phyloP scores from a whole-genome alignment of 2,329 filamentous ascomycete species.

The Fusarium sarcochroum region DNA sequence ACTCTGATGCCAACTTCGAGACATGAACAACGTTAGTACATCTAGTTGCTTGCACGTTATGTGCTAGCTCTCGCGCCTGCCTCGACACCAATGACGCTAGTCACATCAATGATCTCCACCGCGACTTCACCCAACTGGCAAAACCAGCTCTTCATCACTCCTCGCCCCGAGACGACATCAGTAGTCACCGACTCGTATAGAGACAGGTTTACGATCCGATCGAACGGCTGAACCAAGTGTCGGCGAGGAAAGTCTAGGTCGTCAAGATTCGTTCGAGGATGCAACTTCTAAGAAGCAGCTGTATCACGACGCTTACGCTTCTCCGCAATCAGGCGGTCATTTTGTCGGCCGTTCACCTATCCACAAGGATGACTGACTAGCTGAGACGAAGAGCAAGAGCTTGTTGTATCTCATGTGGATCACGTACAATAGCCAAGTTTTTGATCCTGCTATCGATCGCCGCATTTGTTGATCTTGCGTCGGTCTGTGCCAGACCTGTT shows the following conservation, averaged over 20 bases:
- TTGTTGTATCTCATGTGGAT: slow-evolving; percentile 83
- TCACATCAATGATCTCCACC: too few relatives aligned
- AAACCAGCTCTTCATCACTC: too few relatives aligned
- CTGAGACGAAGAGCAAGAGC: slow-evolving; percentile 81
- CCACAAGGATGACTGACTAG: slow-evolving; percentile 79
- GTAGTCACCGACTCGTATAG: too few relatives aligned
- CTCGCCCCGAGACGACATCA: too few relatives aligned
- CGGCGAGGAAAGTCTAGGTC: slow-evolving; percentile 78
- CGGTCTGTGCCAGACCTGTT: slow-evolving; percentile 82
- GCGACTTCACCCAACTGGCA: too few relatives aligned
- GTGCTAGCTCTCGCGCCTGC: too few relatives aligned
- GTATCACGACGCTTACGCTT: slow-evolving; percentile 44
- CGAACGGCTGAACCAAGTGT: slow-evolving; percentile 79
- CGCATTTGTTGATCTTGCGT: slow-evolving; percentile 80
- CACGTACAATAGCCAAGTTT: slow-evolving; percentile 87
- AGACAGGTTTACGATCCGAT: slow-evolving; percentile 82
- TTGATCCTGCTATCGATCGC: slow-evolving; percentile 79
- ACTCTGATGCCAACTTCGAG: too few relatives aligned
- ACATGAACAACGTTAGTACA: too few relatives aligned
- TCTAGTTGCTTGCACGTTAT: too few relatives aligned
- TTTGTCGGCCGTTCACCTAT: slow-evolving; percentile 78
- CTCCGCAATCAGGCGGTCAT: slow-evolving; percentile 21
- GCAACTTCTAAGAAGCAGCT: slow-evolving; percentile 62
- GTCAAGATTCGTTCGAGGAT: slow-evolving; percentile 79
- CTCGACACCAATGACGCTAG: too few relatives aligned